These are phyloP conservation scores for Podila epicladia DNA, from an alignment of 192 early-diverging fungal genomes.

Conservation along the genomic window DNA sequence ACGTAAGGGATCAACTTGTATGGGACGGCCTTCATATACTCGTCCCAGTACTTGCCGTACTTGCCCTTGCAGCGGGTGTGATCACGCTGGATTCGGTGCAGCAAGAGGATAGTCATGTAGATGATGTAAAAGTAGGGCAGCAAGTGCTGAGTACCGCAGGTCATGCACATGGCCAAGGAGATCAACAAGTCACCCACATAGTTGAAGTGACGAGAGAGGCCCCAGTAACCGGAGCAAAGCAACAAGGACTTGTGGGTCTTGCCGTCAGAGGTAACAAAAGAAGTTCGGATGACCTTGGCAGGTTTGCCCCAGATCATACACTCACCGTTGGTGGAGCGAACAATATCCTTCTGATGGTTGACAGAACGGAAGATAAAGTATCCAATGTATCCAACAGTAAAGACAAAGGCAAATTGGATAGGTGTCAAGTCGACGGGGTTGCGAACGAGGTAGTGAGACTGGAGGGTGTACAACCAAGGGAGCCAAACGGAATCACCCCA, in stretches of 20 bases:
- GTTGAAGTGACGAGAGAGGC: constrained; percentile 86
- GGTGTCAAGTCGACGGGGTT: constrained; percentile 74
- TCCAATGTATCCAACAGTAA: constrained; percentile 67
- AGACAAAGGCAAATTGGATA: constrained; percentile 59
- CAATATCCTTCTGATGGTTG: constrained; percentile 85
- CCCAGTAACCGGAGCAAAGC: constrained; percentile 83
- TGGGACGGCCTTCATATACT: constrained; percentile 66
- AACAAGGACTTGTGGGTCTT: constrained; percentile 72
- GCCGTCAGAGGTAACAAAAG: constrained; percentile 78
- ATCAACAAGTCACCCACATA: constrained; percentile 83
- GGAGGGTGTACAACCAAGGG: constrained; percentile 86
- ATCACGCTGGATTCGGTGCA: constrained; percentile 76
- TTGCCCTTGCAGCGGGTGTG: constrained; percentile 78
- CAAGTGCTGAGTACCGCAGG: constrained; percentile 72
- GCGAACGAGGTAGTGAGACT: constrained; percentile 80
- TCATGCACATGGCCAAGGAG: constrained; percentile 76
- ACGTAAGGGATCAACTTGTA: constrained; percentile 67
- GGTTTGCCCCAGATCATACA: constrained; percentile 83
- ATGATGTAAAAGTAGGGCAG: constrained; percentile 85
- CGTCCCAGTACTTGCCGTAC: constrained; percentile 86
- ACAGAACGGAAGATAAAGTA: constrained; percentile 85
- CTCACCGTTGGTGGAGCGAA: constrained; percentile 73
- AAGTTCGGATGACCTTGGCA: constrained; percentile 75
- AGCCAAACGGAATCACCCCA: constrained; percentile 88
- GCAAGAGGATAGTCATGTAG: constrained; percentile 79